Percentiles rank a stretch among this genome's conserved stretches.
These are phyloP conservation scores for Aegilops tauschii DNA, from an alignment of 176 grass and related monocot species.

Conservation along the genomic window DNA sequence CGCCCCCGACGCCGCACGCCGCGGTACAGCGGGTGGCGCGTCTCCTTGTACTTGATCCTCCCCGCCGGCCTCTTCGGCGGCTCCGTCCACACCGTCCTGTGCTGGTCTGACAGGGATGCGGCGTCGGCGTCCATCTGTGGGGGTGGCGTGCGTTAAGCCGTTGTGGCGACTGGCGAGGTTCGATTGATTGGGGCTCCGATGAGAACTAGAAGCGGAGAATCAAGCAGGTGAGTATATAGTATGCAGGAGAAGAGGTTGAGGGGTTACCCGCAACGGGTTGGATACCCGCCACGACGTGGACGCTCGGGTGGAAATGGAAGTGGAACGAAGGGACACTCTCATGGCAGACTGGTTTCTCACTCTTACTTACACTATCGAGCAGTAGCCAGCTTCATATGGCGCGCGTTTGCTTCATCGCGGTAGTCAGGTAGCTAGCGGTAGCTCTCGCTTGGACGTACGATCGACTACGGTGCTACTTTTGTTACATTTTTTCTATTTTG, in stretches of 20 bases:
- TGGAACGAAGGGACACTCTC: too few species aligned
- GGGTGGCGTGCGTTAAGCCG: too few species aligned
- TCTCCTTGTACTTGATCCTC: slow-evolving; percentile 73
- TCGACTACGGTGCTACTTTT: too few species aligned
- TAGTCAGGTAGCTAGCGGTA: too few species aligned
- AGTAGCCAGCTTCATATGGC: not conserved
- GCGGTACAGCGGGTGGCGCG: slow-evolving; percentile 63
- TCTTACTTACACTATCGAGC: not conserved
- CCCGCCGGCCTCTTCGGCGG: slow-evolving; percentile 61
- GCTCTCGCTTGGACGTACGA: too few species aligned
- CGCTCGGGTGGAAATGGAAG: too few species aligned
- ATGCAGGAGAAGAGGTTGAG: not conserved
- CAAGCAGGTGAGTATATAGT: not conserved
- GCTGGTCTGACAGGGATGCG: not conserved
- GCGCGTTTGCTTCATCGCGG: too few species aligned
- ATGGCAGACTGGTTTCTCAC: too few species aligned
- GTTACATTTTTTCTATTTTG: too few species aligned
- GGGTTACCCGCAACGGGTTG: too few species aligned
- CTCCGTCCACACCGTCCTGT: slow-evolving; percentile 52
- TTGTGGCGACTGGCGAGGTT: too few species aligned
- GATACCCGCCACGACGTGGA: too few species aligned
- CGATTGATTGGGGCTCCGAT: not conserved
- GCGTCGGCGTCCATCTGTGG: not conserved
- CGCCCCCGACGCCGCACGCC: slow-evolving; percentile 50
- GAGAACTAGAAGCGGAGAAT: not conserved